These are phyloP conservation scores for Candida taoyuanica DNA, from an alignment of 805 yeast species.

Conservation along the genomic window DNA sequence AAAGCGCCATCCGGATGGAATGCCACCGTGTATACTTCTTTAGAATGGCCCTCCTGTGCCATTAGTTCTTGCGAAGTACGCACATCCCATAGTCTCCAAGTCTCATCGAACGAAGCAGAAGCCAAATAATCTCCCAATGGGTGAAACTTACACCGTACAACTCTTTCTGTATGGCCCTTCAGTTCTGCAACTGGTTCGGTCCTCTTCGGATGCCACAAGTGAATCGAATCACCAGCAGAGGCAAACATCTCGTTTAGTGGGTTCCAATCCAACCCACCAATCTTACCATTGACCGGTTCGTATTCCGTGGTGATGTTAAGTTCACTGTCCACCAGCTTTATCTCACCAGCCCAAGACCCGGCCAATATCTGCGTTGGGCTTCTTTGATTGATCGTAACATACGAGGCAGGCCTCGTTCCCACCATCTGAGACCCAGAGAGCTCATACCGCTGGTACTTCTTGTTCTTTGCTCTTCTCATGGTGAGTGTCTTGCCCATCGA, in stretches of 20 bases:
- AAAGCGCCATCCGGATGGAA: conserved; percentile 78
- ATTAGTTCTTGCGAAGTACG: conserved; percentile 44
- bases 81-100: conserved; percentile 89
- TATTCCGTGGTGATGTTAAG: conserved; percentile 29
- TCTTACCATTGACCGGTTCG: conserved; percentile 49
- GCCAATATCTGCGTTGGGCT: conserved; percentile 42
- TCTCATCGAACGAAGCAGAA: conserved; percentile 74
- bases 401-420: conserved; percentile 65
- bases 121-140: conserved; percentile 55
- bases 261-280: conserved; percentile 69
- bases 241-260: conserved; percentile 29
- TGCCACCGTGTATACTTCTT: conserved; percentile 57
- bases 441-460: conserved; percentile 33
- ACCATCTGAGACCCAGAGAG: conserved; percentile 67
- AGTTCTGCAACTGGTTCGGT: conserved; percentile 15
- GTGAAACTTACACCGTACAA: conserved; percentile 59
- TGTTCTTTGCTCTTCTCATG: conserved; percentile 41
- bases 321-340: conserved; percentile 42
- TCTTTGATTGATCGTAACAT: conserved; percentile 41
- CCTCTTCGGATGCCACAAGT: conserved; percentile 14
- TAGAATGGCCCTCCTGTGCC: conserved; percentile 83
- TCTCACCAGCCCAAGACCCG: conserved; percentile 83
- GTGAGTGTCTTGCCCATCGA: conserved; percentile 41
- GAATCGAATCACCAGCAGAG: conserved; percentile 11
- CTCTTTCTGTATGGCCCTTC: conserved; percentile 48